phyloP scores from a whole-genome alignment of 2,329 filamentous ascomycete species.

The Beauveria scarabaeidicola region DNA sequence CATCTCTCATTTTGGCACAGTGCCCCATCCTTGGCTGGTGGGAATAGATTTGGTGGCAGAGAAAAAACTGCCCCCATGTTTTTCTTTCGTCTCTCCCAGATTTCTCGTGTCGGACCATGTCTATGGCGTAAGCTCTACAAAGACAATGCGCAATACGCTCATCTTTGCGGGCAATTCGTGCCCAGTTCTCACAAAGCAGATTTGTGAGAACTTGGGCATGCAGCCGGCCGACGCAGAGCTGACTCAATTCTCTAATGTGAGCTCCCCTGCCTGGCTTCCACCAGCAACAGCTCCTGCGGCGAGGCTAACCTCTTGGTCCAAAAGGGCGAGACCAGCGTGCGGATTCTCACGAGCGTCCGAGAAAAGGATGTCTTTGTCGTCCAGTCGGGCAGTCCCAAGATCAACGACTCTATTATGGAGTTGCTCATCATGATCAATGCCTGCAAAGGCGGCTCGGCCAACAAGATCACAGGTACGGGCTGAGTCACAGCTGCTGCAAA shows the following conservation, averaged over 20 bases:
- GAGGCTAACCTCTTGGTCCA: conserved; percentile 18
- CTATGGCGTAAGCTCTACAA: conserved; percentile 27
- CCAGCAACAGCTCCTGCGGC: background rate
- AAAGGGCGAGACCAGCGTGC: conserved; percentile 61
- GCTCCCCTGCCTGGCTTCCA: conserved; percentile 23
- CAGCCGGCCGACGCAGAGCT: conserved; percentile 55
- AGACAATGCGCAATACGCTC: conserved; percentile 55
- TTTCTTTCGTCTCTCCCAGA: conserved; percentile 18
- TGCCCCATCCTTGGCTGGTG: background rate
- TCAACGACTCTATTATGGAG: conserved; percentile 99
- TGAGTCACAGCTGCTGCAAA: background rate
- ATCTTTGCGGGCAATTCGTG: conserved; percentile 62
- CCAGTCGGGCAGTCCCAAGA: conserved; percentile 89
- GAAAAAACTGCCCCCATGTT: conserved; percentile 4
- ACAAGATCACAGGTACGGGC: conserved; percentile 76
- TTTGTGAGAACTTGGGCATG: conserved; percentile 62
- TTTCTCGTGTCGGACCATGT: conserved; percentile 15
- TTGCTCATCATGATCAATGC: conserved; percentile 98
- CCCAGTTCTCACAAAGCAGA: conserved; percentile 54
- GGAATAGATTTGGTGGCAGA: background rate
- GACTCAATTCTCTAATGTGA: conserved; percentile 62
- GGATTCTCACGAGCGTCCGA: conserved; percentile 67
- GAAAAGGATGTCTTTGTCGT: conserved; percentile 99
- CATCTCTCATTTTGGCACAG: background rate
- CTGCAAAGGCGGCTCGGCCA: conserved; percentile 94